A percentile compares a stretch with the other conserved stretches of the same genome.
These are phyloP conservation scores for Anthracocystis walkeri DNA, from an alignment of 1,284 basidiomycete genomes.

Conservation along the genomic window DNA sequence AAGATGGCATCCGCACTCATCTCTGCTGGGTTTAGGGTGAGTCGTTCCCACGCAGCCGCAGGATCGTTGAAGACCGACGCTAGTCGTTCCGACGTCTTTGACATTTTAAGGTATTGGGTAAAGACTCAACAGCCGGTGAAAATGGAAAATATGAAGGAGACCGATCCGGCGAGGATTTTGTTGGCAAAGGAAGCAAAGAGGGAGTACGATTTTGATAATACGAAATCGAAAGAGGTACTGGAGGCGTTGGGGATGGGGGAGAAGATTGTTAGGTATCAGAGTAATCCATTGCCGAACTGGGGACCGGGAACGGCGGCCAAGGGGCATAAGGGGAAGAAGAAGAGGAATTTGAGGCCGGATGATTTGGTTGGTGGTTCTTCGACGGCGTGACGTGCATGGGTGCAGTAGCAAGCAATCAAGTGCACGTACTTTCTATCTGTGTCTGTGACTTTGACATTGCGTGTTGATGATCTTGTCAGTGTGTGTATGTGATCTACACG, in stretches of 20 bases:
- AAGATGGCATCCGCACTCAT: slow-evolving; percentile 81
- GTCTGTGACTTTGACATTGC: no score
- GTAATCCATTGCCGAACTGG: slow-evolving; percentile 91
- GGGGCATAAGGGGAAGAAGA: slow-evolving; percentile 57
- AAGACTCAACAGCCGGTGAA: slow-evolving; percentile 78
- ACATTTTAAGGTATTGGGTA: slow-evolving; percentile 85
- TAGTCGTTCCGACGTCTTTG: slow-evolving; percentile 79
- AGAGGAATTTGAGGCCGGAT: slow-evolving; percentile 45
- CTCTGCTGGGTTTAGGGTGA: slow-evolving; percentile 84
- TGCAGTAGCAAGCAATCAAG: no score
- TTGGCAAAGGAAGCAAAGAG: slow-evolving; percentile 73
- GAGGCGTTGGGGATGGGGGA: slow-evolving; percentile 30
- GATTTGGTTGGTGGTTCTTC: slow-evolving; percentile 18
- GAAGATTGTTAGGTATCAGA: slow-evolving; percentile 79
- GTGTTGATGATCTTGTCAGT: no score
- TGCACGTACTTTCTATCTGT: background rate
- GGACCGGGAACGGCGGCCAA: slow-evolving; percentile 76
- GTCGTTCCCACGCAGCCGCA: slow-evolving; percentile 86
- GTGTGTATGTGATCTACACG: no score
- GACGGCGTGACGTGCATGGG: background rate
- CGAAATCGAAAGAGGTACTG: slow-evolving; percentile 36
- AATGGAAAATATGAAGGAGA: slow-evolving; percentile 74
- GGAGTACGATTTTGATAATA: slow-evolving; percentile 48
- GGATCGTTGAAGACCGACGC: slow-evolving; percentile 94
- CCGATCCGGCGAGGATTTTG: slow-evolving; percentile 77